Evolutionary conservation across 2,329 filamentous ascomycete species (phyloP), one percentile per base, ranked within the genome.

Genomic region (Exophiala viscosa): DNA sequence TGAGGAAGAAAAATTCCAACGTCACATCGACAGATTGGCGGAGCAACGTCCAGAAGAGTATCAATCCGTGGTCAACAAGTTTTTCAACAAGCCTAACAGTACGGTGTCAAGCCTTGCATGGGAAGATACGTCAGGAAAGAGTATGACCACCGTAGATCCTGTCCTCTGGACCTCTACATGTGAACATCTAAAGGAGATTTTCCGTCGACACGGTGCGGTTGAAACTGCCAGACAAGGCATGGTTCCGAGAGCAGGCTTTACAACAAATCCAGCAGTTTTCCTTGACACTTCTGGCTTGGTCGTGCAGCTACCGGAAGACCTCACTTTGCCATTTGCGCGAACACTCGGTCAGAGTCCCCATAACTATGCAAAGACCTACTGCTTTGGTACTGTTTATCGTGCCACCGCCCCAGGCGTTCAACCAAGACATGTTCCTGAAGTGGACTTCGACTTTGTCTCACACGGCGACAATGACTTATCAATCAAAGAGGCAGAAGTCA

Each of bases 381-480:
- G 88, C 0, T 96, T 99, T 67, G 91, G 90, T 5, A 86, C 80
- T 32, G 90, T 97, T 1, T 97, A 90, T 66, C 83, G 93, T 28
- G 45, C 54, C 18, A 84, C 81, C 41, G 77, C 84, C 44, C 85
- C 84, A 50, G 90, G 89, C 6, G 88, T 89, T 2, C 88, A 95
- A 61, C 93, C 93, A 5, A 80, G 81, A 51, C 87, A 86, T 64
- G 87, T 89, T 66, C 87, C 88, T 8, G 93, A 97, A 66, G 91
- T 95, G 2, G 91, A 97, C 67, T 99, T 97, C 67, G 93, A 99
- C 70, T 90, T 99, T 54, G 81, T 96, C n/a, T 92, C 90, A 0
- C 81, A 83, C 40, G 85, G 91, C 61, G 86, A 86, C 1, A 71
- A 90, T 4, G 90, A 97, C 64, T 75, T 95, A 41, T 86, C 90